phyloP scores from a whole-genome alignment of 305 asterid species.

The Fraxinus angustifolia region DNA sequence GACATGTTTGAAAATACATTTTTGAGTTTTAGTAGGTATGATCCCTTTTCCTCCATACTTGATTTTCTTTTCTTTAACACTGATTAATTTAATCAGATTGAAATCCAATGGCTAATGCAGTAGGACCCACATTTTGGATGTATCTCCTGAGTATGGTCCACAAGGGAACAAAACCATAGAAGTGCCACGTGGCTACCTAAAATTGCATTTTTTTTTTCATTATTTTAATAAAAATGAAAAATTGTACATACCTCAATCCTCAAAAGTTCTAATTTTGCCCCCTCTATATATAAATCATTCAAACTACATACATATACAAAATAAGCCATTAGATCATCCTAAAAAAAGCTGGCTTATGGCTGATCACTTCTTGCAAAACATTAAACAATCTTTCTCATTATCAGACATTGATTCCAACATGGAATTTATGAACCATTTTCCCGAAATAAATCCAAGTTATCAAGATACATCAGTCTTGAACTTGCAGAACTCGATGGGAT shows the following conservation, averaged over 20 bases:
- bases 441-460: constrained; percentile 29
- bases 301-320: neutral
- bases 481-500: constrained; percentile 31
- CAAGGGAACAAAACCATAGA: constrained; percentile 32
- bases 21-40: neutral
- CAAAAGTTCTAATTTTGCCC: neutral
- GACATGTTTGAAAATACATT: neutral
- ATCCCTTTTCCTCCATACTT: constrained; percentile 1
- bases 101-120: constrained; percentile 10
- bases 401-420: constrained; percentile 42
- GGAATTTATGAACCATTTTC: constrained; percentile 38
- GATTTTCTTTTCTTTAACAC: neutral
- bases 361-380: constrained; percentile 41
- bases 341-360: constrained; percentile 38
- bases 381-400: constrained; percentile 35
- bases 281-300: constrained; percentile 22
- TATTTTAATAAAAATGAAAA: neutral
- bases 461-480: constrained; percentile 23
- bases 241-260: neutral
- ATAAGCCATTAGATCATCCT: neutral
- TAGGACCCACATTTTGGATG: constrained; percentile 47
- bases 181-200: constrained; percentile 48
- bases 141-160: constrained; percentile 45
- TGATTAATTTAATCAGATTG: constrained; percentile 8
- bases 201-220: constrained; percentile 18